These are phyloP conservation scores for Mycena floridula DNA, from an alignment of 768 basidiomycete species.

Conservation along the genomic window DNA sequence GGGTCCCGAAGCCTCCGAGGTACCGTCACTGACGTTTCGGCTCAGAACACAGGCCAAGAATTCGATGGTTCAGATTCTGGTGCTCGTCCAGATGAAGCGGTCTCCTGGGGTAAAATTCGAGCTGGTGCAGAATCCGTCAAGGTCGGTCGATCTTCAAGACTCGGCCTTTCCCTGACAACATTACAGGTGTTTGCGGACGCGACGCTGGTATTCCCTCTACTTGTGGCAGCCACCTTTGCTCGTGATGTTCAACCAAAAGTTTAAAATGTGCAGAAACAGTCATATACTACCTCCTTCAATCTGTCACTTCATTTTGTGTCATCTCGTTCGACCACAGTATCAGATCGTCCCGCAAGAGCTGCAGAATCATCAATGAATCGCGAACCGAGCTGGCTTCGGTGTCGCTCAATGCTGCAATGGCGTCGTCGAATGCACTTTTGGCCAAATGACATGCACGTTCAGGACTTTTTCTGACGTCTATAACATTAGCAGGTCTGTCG, in stretches of 20 bases:
- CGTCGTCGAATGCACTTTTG: conserved; percentile 90
- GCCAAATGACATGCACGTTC: conserved; percentile 85
- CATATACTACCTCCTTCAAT: background rate
- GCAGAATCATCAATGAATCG: conserved; percentile 81
- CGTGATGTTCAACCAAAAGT: conserved; percentile 7
- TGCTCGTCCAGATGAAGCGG: conserved; percentile 93
- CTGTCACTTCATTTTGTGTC: conserved; percentile 29
- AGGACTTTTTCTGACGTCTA: conserved; percentile 76
- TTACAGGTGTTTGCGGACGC: conserved; percentile 91
- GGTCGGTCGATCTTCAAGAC: conserved; percentile 28
- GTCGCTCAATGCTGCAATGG: conserved; percentile 57
- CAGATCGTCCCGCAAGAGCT: conserved; percentile 79
- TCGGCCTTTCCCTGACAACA: conserved; percentile 79
- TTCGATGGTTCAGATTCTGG: conserved; percentile 99
- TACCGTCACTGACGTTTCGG: conserved; percentile 1
- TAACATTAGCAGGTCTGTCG: background rate
- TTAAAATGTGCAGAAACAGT: conserved; percentile 1
- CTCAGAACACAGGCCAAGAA: conserved; percentile 96
- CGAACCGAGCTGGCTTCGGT: conserved; percentile 28
- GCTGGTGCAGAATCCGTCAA: conserved; percentile 80
- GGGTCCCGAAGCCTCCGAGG: conserved; percentile 16
- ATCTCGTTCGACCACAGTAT: conserved; percentile 84
- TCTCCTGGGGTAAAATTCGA: conserved; percentile 98
- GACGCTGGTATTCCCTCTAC: conserved; percentile 89
- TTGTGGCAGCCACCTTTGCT: conserved; percentile 94